A percentile compares a stretch with the other conserved stretches of the same genome.
Evolutionary conservation across 495 filamentous ascomycete species (phyloP).

Genomic region (Pseudevernia furfuracea): DNA sequence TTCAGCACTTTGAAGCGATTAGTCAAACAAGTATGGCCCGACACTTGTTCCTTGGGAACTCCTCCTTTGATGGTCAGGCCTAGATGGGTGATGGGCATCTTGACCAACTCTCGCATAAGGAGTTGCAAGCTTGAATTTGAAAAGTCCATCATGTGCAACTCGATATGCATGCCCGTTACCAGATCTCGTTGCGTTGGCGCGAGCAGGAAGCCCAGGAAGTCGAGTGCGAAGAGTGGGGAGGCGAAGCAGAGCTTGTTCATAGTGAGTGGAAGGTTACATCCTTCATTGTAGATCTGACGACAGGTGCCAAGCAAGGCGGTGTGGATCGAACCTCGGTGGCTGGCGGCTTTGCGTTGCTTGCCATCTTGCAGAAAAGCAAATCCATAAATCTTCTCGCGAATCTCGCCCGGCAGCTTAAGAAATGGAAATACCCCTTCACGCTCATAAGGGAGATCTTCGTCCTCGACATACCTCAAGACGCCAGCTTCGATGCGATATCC

Average conservation of each 20-base stretch:
- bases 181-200: neutral
- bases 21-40: conserved; percentile 9
- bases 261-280: conserved; percentile 13
- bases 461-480: neutral
- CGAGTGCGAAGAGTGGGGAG: neutral
- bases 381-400: conserved; percentile 25
- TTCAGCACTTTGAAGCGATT: conserved; percentile 8
- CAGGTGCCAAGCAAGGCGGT: conserved; percentile 25
- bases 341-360: neutral
- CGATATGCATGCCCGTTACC: conserved; percentile 8
- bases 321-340: conserved; percentile 14
- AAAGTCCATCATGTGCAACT: conserved; percentile 1
- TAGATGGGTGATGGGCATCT: conserved; percentile 18
- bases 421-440: conserved; percentile 19
- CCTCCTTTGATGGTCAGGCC: conserved; percentile 14
- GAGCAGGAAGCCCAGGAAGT: conserved; percentile 14
- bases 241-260: conserved; percentile 15
- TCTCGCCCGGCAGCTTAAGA: conserved; percentile 21
- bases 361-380: conserved; percentile 20
- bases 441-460: neutral
- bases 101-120: neutral
- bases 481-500: neutral
- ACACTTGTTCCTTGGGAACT: neutral
- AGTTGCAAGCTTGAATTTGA: neutral
- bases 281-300: conserved; percentile 24